Evolutionary conservation across 768 basidiomycete species (phyloP).

Genomic region (Grammothele lineata): DNA sequence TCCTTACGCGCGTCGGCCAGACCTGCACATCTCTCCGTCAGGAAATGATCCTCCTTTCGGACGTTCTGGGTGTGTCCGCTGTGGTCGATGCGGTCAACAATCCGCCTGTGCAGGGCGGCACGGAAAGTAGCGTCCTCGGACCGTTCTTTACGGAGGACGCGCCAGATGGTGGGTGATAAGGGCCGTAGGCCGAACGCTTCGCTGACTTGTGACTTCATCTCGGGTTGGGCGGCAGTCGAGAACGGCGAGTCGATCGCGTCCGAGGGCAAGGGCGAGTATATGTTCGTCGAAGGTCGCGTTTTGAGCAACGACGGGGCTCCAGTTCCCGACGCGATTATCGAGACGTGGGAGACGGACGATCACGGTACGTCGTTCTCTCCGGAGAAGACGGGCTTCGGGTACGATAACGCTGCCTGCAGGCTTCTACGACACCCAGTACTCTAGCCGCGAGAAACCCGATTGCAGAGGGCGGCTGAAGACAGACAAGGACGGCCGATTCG

Average conservation of each 20-base stretch:
- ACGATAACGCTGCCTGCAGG: conserved; percentile 9
- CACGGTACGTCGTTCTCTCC: conserved; percentile 34
- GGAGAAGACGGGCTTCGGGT: neutral
- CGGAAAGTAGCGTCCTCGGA: conserved; percentile 74
- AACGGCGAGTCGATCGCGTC: conserved; percentile 77
- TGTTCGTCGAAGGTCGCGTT: conserved; percentile 76
- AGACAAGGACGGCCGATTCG: conserved; percentile 58
- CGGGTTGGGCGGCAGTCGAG: conserved; percentile 39
- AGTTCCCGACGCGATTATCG: conserved; percentile 60
- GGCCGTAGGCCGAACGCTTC: neutral
- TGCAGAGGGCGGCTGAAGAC: conserved; percentile 66
- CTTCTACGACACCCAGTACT: conserved; percentile 49
- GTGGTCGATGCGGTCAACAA: conserved; percentile 76
- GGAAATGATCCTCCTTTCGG: conserved; percentile 87
- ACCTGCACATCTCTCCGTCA: conserved; percentile 57
- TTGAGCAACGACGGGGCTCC: conserved; percentile 56
- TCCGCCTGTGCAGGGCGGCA: conserved; percentile 54
- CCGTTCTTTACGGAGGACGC: conserved; percentile 83
- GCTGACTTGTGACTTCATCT: conserved; percentile 1
- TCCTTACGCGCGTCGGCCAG: conserved; percentile 72
- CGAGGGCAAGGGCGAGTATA: conserved; percentile 81
- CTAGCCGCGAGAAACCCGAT: conserved; percentile 53
- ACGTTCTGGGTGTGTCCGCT: conserved; percentile 72
- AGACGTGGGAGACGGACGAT: conserved; percentile 83
- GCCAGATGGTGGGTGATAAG: conserved; percentile 50